phyloP scores from a whole-genome alignment of 2,329 filamentous ascomycete genomes.

The Hymenoscyphus salicellus region DNA sequence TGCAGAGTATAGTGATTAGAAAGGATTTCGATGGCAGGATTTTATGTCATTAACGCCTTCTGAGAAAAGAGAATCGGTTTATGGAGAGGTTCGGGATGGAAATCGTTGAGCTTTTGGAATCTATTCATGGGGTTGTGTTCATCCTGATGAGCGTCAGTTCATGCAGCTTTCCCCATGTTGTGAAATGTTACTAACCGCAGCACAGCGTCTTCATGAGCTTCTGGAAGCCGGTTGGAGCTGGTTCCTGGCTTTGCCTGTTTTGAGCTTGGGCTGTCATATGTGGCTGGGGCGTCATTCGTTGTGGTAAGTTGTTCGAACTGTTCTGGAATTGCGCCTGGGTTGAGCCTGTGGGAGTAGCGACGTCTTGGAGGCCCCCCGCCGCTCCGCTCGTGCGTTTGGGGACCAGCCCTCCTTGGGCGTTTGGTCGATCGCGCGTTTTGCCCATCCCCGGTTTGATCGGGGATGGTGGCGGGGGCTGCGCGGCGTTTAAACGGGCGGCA shows the following conservation, averaged over 20 bases:
- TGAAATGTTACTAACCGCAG: conserved; percentile 62
- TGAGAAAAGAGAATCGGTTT: conserved; percentile 14
- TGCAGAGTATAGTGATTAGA: conserved; percentile 29
- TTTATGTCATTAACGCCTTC: conserved; percentile 28
- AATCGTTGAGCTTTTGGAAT: conserved; percentile 11
- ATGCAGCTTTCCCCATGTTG: conserved; percentile 11
- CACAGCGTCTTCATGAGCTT: conserved; percentile 92
- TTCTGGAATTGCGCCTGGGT: conserved; percentile 96
- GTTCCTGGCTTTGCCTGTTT: conserved; percentile 58
- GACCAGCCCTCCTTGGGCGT: conserved; percentile 68
- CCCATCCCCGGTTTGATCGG: conserved; percentile 74
- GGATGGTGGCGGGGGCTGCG: conserved; percentile 83
- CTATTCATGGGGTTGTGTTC: conserved; percentile 24
- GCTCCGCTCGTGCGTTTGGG: conserved; percentile 73
- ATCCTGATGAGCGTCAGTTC: conserved; percentile 29
- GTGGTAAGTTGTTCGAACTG: conserved; percentile 81
- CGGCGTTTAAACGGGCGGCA: conserved; percentile 87
- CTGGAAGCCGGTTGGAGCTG: conserved; percentile 78
- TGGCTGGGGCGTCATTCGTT: conserved; percentile 59
- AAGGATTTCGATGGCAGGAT: conserved; percentile 25
- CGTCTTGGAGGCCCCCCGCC: conserved; percentile 68
- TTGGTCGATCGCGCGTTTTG: conserved; percentile 72
- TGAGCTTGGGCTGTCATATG: conserved; percentile 57
- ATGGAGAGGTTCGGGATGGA: background rate
- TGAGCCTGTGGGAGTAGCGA: conserved; percentile 80